phyloP scores from a whole-genome alignment of 108 stramenopile genomes.

The Seminavis robusta region DNA sequence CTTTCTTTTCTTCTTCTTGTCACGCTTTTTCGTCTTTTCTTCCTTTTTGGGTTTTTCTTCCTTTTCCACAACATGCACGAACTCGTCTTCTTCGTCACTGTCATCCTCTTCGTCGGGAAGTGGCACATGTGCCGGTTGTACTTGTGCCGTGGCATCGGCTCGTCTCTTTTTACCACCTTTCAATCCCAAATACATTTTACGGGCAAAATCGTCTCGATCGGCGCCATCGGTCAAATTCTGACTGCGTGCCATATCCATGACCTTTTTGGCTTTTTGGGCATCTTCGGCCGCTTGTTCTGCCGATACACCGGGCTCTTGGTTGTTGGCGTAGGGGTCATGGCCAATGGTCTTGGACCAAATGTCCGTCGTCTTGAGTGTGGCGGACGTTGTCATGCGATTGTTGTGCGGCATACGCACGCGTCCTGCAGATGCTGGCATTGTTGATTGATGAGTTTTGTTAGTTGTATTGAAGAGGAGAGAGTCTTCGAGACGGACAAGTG shows the following conservation, averaged over 20 bases:
- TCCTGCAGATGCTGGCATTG: slow-evolving; percentile 45
- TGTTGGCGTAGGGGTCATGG: slow-evolving; percentile 68
- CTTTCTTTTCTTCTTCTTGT: slow-evolving; percentile 23
- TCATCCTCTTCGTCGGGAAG: slow-evolving; percentile 53
- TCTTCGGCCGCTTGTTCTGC: slow-evolving; percentile 7
- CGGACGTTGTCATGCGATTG: slow-evolving; percentile 81
- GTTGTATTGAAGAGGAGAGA: not conserved
- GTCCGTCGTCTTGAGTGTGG: slow-evolving; percentile 60
- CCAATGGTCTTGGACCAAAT: slow-evolving; percentile 87
- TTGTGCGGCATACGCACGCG: slow-evolving; percentile 86
- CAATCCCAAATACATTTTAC: slow-evolving; percentile 71
- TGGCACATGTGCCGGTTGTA: slow-evolving; percentile 9
- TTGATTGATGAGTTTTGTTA: slow-evolving; percentile 4
- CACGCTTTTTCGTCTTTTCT: slow-evolving; percentile 35
- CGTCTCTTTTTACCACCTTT: slow-evolving; percentile 71
- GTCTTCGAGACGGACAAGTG: too few species aligned
- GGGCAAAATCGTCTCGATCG: slow-evolving; percentile 71
- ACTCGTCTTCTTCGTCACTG: slow-evolving; percentile 82
- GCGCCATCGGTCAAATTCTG: slow-evolving; percentile 75
- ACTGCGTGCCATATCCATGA: slow-evolving; percentile 69
- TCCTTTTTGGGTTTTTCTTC: slow-evolving; percentile 29
- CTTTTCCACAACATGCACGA: slow-evolving; percentile 28
- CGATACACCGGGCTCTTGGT: slow-evolving; percentile 14
- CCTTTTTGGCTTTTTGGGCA: slow-evolving; percentile 59
- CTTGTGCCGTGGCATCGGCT: slow-evolving; percentile 11